Percentiles rank a stretch among this genome's conserved stretches.
Evolutionary conservation across 1,284 basidiomycete genomes (phyloP).

Genomic region (Termitomyces sp.): DNA sequence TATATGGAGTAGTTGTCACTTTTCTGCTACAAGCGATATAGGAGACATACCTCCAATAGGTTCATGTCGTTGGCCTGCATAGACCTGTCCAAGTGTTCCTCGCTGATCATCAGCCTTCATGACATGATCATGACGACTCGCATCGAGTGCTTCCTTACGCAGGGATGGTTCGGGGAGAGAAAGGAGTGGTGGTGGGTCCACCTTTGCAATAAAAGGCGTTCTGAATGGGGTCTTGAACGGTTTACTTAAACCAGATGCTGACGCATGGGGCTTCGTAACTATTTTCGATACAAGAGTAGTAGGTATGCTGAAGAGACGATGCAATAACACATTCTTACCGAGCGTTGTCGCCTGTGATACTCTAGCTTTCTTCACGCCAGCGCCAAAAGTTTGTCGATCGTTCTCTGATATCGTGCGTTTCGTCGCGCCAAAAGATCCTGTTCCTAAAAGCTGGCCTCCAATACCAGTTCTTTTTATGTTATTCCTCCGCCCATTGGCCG

Average conservation of each 20-base stretch:
- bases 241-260: slow-evolving; percentile 38
- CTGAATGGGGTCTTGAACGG: slow-evolving; percentile 55
- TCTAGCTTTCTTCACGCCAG: slow-evolving; percentile 36
- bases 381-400: slow-evolving; percentile 6
- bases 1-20: no score
- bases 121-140: neutral
- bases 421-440: slow-evolving; percentile 15
- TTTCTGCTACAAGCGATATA: no score
- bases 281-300: slow-evolving; percentile 17
- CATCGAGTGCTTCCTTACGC: neutral
- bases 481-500: slow-evolving; percentile 1
- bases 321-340: slow-evolving; percentile 23
- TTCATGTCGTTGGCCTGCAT: neutral
- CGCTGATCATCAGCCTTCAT: neutral
- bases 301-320: neutral
- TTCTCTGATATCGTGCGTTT: slow-evolving; percentile 22
- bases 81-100: neutral
- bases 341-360: slow-evolving; percentile 28
- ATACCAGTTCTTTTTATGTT: slow-evolving; percentile 10
- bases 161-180: neutral
- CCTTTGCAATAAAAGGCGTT: slow-evolving; percentile 25
- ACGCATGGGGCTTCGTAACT: slow-evolving; percentile 40
- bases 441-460: slow-evolving; percentile 22
- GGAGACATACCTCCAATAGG: neutral
- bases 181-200: slow-evolving; percentile 3